Evolutionary conservation across 345 rosid genomes (phyloP).

Genomic region (Camelina neglecta): DNA sequence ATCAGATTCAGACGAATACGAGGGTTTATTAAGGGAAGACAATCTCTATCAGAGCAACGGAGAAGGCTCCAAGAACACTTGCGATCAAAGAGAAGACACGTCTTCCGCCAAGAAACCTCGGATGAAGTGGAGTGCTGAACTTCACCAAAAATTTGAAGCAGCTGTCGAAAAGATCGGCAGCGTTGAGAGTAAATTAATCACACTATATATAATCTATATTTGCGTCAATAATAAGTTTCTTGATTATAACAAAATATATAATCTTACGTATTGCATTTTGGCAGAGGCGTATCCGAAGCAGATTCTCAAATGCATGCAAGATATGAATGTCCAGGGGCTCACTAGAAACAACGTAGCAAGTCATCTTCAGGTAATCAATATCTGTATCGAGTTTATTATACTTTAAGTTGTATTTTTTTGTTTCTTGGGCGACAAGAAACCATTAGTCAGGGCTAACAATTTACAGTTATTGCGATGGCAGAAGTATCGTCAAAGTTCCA

Average conservation of each 20-base stretch:
- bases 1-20: background rate
- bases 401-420: background rate
- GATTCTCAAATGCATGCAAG: constrained; percentile 37
- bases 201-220: background rate
- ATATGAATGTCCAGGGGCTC: constrained; percentile 23
- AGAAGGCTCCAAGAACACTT: constrained; percentile 24
- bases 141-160: constrained; percentile 25
- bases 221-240: background rate
- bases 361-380: constrained; percentile 38
- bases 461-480: constrained; percentile 22
- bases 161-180: constrained; percentile 5
- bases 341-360: constrained; percentile 31
- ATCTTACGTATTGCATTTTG: background rate
- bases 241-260: background rate
- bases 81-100: background rate
- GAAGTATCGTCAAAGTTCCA: constrained; percentile 26
- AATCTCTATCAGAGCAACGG: constrained; percentile 16
- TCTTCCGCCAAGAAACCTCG: constrained; percentile 28
- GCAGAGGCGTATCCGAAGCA: constrained; percentile 33
- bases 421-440: constrained; percentile 1
- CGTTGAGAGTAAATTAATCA: constrained; percentile 11
- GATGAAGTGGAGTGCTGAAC: constrained; percentile 35
- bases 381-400: background rate
- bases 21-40: background rate
- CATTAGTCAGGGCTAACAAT: constrained; percentile 13